phyloP scores from a whole-genome alignment of 2,329 filamentous ascomycete genomes.

The Chaetothyriales sp. region DNA sequence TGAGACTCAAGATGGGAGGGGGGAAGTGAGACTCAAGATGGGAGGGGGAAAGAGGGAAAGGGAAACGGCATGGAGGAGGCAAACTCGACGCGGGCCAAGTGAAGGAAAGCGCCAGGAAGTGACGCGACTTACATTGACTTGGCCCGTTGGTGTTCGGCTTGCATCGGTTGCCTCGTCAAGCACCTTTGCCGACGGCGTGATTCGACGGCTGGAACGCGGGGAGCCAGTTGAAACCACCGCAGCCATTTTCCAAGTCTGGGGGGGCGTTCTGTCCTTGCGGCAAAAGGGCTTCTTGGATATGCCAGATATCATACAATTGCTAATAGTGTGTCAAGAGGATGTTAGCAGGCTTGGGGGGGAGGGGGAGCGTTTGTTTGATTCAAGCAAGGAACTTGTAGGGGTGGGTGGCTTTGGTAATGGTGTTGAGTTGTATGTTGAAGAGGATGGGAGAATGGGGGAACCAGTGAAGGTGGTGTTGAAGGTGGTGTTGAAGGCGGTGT shows the following conservation, averaged over 20 bases:
- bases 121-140: slow-evolving; percentile 9
- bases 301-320: not conserved
- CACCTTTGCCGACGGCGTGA: slow-evolving; percentile 14
- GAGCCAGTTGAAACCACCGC: slow-evolving; percentile 12
- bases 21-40: too few species aligned
- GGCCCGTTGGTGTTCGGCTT: slow-evolving; percentile 5
- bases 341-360: not conserved
- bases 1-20: not conserved
- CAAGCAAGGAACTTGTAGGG: not conserved
- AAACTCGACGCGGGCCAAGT: slow-evolving; percentile 1
- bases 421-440: not conserved
- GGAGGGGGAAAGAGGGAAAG: too few species aligned
- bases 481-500: too few species aligned
- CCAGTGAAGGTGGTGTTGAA: too few species aligned
- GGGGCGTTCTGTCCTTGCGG: not conserved
- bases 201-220: slow-evolving; percentile 13
- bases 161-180: slow-evolving; percentile 11
- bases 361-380: not conserved
- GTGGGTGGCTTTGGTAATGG: not conserved
- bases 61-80: not conserved
- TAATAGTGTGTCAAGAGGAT: not conserved
- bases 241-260: slow-evolving; percentile 6
- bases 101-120: not conserved
- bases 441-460: slow-evolving; percentile 7
- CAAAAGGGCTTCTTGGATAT: not conserved